A percentile compares a stretch with the other conserved stretches of the same genome.
These are phyloP conservation scores for Multifurca ochricompacta DNA, from an alignment of 768 basidiomycete species.

Conservation along the genomic window DNA sequence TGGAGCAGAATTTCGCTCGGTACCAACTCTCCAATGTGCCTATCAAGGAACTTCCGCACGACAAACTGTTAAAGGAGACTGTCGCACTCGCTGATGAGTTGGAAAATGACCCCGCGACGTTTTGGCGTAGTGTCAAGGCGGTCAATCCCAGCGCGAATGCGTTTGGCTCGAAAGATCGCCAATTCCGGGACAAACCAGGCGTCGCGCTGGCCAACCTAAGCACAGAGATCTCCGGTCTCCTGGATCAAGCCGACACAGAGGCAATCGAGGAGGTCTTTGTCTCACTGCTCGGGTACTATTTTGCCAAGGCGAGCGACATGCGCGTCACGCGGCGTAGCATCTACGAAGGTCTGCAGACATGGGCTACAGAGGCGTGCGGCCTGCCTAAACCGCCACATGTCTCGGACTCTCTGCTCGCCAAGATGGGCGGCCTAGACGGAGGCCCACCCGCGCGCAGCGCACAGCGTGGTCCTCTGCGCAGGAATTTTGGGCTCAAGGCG, in stretches of 20 bases:
- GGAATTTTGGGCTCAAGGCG: conserved; percentile 1
- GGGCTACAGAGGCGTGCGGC: conserved; percentile 17
- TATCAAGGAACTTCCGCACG: conserved; percentile 48
- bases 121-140: conserved; percentile 23
- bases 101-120: conserved; percentile 38
- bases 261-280: conserved; percentile 16
- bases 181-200: background rate
- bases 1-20: conserved; percentile 64
- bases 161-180: background rate
- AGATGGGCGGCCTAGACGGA: conserved; percentile 1
- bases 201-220: conserved; percentile 16
- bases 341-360: conserved; percentile 12
- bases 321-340: conserved; percentile 5
- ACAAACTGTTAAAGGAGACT: conserved; percentile 41
- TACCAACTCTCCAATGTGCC: conserved; percentile 60
- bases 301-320: background rate
- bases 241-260: conserved; percentile 11
- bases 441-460: background rate
- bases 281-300: conserved; percentile 20
- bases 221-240: conserved; percentile 13
- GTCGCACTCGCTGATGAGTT: conserved; percentile 37
- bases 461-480: background rate
- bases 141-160: background rate
- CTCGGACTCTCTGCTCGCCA: conserved; percentile 12
- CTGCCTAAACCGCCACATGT: conserved; percentile 10